Evolutionary conservation across 2,329 filamentous ascomycete species (phyloP).

Genomic region (Pezicula radicicola): DNA sequence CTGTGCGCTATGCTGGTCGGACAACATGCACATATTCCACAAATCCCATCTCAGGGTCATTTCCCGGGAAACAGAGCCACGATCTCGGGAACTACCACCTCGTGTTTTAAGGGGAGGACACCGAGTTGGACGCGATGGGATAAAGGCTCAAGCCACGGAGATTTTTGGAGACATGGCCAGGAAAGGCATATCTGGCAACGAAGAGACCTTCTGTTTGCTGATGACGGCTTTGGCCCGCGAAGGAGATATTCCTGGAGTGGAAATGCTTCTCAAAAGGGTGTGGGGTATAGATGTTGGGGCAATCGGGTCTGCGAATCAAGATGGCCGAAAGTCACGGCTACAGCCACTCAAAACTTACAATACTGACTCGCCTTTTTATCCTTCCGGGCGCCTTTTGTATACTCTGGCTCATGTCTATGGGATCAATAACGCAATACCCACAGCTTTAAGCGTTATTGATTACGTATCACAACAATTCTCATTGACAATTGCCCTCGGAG

Average conservation of each 20-base stretch:
- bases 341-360: slow-evolving; percentile 35
- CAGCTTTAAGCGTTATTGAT: slow-evolving; percentile 58
- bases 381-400: slow-evolving; percentile 56
- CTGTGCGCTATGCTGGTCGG: slow-evolving; percentile 44
- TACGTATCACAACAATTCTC: slow-evolving; percentile 58
- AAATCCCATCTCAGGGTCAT: slow-evolving; percentile 29
- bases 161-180: slow-evolving; percentile 46
- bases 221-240: slow-evolving; percentile 51
- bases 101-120: slow-evolving; percentile 17
- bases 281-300: slow-evolving; percentile 45
- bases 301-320: slow-evolving; percentile 1
- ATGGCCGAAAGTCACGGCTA: slow-evolving; percentile 28
- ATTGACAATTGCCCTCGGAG: slow-evolving; percentile 50
- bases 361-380: slow-evolving; percentile 51
- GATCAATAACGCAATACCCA: slow-evolving; percentile 59
- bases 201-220: slow-evolving; percentile 49
- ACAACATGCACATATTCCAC: slow-evolving; percentile 34
- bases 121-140: slow-evolving; percentile 15
- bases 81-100: slow-evolving; percentile 14
- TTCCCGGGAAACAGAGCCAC: slow-evolving; percentile 21
- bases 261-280: slow-evolving; percentile 43
- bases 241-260: slow-evolving; percentile 43
- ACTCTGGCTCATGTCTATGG: slow-evolving; percentile 68
- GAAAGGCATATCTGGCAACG: slow-evolving; percentile 40
- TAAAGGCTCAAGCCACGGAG: slow-evolving; percentile 12